Base-by-base conservation (phyloP, 192 early-diverging fungal genomes). In the Coemansia asiatica region DNA sequence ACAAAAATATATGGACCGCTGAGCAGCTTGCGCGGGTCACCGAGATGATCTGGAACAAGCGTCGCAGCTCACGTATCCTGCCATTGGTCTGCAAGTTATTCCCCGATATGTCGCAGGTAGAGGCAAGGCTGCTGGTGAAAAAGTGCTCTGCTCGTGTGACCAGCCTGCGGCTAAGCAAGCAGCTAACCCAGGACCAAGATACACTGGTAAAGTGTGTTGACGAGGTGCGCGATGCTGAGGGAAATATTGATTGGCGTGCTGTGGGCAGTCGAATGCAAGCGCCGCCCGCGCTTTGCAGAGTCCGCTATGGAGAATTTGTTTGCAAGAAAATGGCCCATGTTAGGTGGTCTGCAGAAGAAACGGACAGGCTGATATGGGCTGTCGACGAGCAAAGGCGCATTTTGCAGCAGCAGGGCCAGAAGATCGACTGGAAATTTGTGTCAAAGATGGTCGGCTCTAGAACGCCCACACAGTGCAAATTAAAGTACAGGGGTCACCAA, bases 221-320 rank as follows among this genome's bases (percentile, higher is more conserved):
- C 16, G 31, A 36, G 18, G 28, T 16, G 7, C 23, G 21, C 10
- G 31, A 31, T 21, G 27, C 47, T 31, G 13, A 58, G 18, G 61
- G 61, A n/a, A 1, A 27, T 3, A 31, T 63, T 8, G 61, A 63
- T 7, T 63, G 61, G 61, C 15, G 61, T 1, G 50, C 48, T 2
- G 61, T 63, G 21, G 35, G 27, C 31, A 22, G 12, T 0, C 27
- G 31, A 22, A 19, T 63, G 28, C 49, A 28, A 23, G 47, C 50
- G 61, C 61, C 61, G 49, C 61, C 61, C 10, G 31, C n/a, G 18
- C 2, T 51, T 1, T 63, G 61, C 22, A 49, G 53, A 23, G 33
- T 19, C 21, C 13, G n/a, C 27, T 53, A 63, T 29, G 61, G 53
- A 33, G 13, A 21, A 21, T 15, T 63, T 6, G 6, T 10, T n/a